phyloP scores from a whole-genome alignment of 768 basidiomycete genomes.

The Agrocybe pediades region DNA sequence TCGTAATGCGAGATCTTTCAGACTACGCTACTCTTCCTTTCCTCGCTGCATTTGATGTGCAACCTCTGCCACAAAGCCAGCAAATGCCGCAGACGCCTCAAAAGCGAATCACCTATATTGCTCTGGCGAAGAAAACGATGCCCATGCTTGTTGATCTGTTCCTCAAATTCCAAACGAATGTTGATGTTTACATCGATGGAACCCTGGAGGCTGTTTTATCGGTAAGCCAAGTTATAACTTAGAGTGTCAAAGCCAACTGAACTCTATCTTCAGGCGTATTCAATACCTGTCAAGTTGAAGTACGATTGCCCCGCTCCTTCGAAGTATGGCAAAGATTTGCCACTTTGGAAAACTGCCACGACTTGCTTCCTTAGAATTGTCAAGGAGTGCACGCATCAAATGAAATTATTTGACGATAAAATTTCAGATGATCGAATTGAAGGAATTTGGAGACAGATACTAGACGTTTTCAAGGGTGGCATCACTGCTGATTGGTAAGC shows the following conservation, averaged over 20 bases:
- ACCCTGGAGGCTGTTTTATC: conserved; percentile 83
- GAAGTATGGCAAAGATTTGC: conserved; percentile 83
- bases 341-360: conserved; percentile 96
- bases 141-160: conserved; percentile 82
- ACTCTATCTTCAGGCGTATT: conserved; percentile 61
- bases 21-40: conserved; percentile 89
- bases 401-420: conserved; percentile 53
- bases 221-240: conserved; percentile 40
- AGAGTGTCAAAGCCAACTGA: neutral
- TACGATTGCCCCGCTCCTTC: conserved; percentile 92
- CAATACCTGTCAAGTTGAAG: conserved; percentile 90
- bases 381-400: conserved; percentile 59
- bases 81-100: conserved; percentile 44
- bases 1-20: conserved; percentile 81
- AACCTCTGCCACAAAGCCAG: conserved; percentile 37
- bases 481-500: conserved; percentile 84
- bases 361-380: conserved; percentile 73
- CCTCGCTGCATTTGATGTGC: conserved; percentile 72
- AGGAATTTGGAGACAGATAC: conserved; percentile 82
- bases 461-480: conserved; percentile 81
- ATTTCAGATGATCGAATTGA: conserved; percentile 69
- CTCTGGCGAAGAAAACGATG: conserved; percentile 86
- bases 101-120: conserved; percentile 86
- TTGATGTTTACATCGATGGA: conserved; percentile 74
- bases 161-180: conserved; percentile 58